Conservation (phyloP, 257 asterid species). For the Primulina huaijiensis region DNA sequence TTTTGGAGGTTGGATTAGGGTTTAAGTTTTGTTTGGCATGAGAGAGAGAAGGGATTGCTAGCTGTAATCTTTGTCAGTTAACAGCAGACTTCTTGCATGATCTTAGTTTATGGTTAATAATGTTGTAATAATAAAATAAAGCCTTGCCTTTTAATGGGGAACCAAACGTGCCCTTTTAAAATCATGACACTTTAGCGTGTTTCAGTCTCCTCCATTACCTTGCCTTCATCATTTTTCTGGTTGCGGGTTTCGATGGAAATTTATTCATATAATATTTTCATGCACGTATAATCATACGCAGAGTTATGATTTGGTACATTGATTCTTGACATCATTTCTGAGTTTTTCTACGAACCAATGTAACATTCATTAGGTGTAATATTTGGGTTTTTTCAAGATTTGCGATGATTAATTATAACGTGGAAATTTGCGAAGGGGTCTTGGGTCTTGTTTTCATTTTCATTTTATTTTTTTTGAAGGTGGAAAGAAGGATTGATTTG, state of each 20-base stretch:
- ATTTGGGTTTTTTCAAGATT: not conserved
- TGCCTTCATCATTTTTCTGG: constrained; percentile 26
- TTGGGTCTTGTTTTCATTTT: not conserved
- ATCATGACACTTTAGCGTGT: constrained; percentile 66
- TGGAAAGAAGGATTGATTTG: constrained; percentile 87
- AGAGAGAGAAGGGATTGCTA: constrained; percentile 42
- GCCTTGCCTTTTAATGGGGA: constrained; percentile 45
- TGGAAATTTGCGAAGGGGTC: constrained; percentile 19
- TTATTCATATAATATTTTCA: constrained; percentile 22
- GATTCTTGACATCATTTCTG: not conserved
- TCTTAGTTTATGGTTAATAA: constrained; percentile 29
- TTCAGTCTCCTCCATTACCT: constrained; percentile 19
- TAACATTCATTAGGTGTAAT: not conserved
- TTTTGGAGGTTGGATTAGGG: constrained; percentile 37
- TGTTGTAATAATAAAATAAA: constrained; percentile 5
- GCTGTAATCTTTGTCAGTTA: constrained; percentile 71
- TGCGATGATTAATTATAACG: constrained; percentile 15
- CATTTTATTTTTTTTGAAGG: constrained; percentile 39
- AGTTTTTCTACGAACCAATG: constrained; percentile 13
- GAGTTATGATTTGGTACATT: not conserved
- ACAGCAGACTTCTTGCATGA: constrained; percentile 84
- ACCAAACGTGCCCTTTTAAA: constrained; percentile 81
- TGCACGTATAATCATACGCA: constrained; percentile 37
- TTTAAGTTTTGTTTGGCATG: constrained; percentile 59
- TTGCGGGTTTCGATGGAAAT: constrained; percentile 18